Conservation (phyloP, 495 filamentous ascomycete species). For the Neurospora sp. region DNA sequence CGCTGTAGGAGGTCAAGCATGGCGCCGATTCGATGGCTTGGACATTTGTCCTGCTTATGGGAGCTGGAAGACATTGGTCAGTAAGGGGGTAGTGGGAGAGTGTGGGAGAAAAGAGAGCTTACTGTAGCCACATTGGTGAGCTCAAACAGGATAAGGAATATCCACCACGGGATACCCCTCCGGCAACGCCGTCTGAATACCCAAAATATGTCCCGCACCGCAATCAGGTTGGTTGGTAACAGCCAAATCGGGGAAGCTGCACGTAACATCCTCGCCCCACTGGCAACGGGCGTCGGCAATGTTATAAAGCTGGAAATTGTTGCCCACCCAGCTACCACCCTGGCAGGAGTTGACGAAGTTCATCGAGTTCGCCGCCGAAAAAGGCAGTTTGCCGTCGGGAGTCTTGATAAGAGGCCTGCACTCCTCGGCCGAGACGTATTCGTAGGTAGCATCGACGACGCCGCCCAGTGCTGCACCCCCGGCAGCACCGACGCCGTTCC, state of each 20-base stretch:
- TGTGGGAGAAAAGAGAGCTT: neutral
- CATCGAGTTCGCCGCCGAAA: constrained; percentile 35
- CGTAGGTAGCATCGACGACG: constrained; percentile 22
- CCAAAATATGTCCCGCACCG: neutral
- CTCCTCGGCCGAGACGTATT: constrained; percentile 15
- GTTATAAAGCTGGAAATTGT: constrained; percentile 28
- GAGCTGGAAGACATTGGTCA: neutral
- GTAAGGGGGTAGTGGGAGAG: too few species aligned
- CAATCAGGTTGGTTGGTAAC: constrained; percentile 13
- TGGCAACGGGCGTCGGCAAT: constrained; percentile 27
- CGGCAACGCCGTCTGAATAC: neutral
- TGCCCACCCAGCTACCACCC: constrained; percentile 21
- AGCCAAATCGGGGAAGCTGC: constrained; percentile 22
- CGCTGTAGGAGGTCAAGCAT: neutral
- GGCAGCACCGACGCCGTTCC: constrained; percentile 26
- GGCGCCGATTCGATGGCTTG: neutral
- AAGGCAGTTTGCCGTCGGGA: constrained; percentile 21
- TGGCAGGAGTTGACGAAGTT: constrained; percentile 29
- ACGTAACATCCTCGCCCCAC: constrained; percentile 30
- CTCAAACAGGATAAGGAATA: neutral
- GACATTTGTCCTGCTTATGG: neutral
- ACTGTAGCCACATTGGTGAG: neutral
- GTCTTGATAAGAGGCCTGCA: constrained; percentile 22
- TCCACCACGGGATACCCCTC: neutral
- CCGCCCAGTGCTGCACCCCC: constrained; percentile 22